Base-by-base conservation (phyloP, 495 filamentous ascomycete species). In the Chaetomidium leptoderma region DNA sequence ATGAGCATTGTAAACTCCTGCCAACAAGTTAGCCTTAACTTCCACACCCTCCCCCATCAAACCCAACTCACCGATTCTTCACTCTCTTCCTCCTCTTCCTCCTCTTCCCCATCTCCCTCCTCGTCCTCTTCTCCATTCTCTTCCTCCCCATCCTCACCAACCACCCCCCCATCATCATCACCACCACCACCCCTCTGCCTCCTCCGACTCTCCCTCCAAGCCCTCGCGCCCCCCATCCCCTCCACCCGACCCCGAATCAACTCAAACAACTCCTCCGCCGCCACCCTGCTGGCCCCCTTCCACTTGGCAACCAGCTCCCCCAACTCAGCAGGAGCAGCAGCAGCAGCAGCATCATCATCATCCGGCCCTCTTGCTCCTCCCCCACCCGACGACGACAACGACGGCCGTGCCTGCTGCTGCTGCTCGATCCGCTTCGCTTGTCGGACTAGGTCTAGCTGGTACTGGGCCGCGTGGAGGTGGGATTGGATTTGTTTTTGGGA, bases 181-280 rank as follows among this genome's bases (percentile, higher is more conserved):
- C 21, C 40, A 35, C 51, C 42, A 23, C 24, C 37, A 37, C 37
- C 46, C 35, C 24, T 6, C 55, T 59, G 44, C 53, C 58, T 17
- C 47, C 57, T 53, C 49, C 58, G 24, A 23, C 36, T 65, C 56
- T 52, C 62, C 52, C 58, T 61, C 66, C 66, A 67, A 13, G 62
- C 66, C 59, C 55, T 57, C 26, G 35, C 64, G 8, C 62, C 66
- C 4, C 68, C 68, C 64, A 67, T 69, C 37, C 54, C 55, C 10
- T 61, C 66, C 26, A 69, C 63, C 53, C 68, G 14, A 9, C 53
- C 62, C 24, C 56, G 61, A 13, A 70, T 51, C 23, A 70, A 13
- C 53, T 61, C 66, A 58, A 69, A 70, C 40, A 70, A 16, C 29
- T 70, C 66, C 44, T 70, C 68, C 29, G 68, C 66, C 17, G 68